Conservation (phyloP, 768 basidiomycete species). For the Lentinula aciculospora region DNA sequence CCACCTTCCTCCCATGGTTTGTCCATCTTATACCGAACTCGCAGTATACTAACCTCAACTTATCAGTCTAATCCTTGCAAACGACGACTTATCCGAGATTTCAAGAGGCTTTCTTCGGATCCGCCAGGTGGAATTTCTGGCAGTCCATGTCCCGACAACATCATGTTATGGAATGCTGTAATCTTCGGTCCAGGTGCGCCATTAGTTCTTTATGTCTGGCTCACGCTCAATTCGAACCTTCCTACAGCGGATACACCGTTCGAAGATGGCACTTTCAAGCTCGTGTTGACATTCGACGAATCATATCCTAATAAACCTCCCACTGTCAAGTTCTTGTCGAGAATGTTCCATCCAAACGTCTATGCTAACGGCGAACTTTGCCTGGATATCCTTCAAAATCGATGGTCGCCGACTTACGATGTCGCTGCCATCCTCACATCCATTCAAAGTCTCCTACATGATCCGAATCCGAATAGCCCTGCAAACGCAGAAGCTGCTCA, state of each 20-base stretch:
- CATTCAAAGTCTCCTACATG: constrained; percentile 92
- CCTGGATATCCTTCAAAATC: constrained; percentile 96
- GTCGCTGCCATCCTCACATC: constrained; percentile 97
- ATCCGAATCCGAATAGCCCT: constrained; percentile 97
- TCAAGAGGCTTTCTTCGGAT: constrained; percentile 91
- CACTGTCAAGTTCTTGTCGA: constrained; percentile 91
- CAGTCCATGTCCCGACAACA: constrained; percentile 95
- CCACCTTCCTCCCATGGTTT: not conserved
- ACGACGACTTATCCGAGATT: constrained; percentile 95
- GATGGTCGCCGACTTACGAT: constrained; percentile 99
- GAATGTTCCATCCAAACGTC: constrained; percentile 99
- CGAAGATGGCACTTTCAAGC: constrained; percentile 98
- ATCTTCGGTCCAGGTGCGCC: constrained; percentile 94
- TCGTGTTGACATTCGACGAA: constrained; percentile 92
- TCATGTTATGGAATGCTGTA: constrained; percentile 99
- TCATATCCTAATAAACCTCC: constrained; percentile 99
- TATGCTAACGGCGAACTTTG: constrained; percentile 98
- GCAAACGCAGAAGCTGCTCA: constrained; percentile 98
- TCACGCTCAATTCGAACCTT: not conserved
- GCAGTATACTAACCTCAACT: not conserved
- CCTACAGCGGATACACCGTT: constrained; percentile 91
- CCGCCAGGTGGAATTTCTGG: constrained; percentile 96
- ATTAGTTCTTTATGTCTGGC: not conserved
- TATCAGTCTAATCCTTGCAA: constrained; percentile 87
- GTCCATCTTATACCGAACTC: not conserved